Base-by-base conservation (phyloP, 2,329 filamentous ascomycete genomes). In the Capronia coronata region DNA sequence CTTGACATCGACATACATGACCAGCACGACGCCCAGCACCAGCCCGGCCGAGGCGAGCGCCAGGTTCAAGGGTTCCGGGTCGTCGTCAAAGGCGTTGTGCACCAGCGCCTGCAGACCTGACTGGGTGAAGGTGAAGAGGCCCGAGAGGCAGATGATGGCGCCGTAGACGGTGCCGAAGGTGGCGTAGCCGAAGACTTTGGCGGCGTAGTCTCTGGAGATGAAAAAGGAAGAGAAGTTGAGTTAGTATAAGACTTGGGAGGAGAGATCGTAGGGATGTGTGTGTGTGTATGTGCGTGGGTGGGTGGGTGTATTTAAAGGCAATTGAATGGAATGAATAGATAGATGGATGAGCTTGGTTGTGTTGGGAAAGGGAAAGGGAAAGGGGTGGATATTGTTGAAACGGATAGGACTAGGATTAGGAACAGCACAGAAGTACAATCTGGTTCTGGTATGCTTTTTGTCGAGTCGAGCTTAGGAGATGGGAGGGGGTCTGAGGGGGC, bases 91-190 rank as follows among this genome's bases (percentile, higher is more conserved):
- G 0, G 75, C 74, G 47, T 79, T 74, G 62, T 94, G 85, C 34
- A 88, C 87, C 21, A 93, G 65, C 29, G 83, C 80, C 65, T 95
- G 89, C 23, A 95, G 73, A 0, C 78, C 86, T 4, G 84, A 84
- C 67, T 94, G 88, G 1, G 79, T 79, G 64, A 96, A 89, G 65
- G 93, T 94, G 61, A 87, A 76, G 1, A 95, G 65, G 1, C 90
- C 90, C 0, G 87, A 84, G 2, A 93, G 71, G 65, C 87, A 94
- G 61, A 94, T 94, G 60, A 94, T 87, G 9, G 89, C 76, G 3
- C 90, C 90, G 68, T 95, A 95, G 23, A 95, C 87, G 40, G 86
- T 93, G 34, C 89, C 89, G 61, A 95, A 96, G 0, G 88, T 95
- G 48, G 83, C 77, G 69, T 95, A 94, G 11, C 89, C 89, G 64